phyloP scores from a whole-genome alignment of 805 yeast species.

The Henningerozyma blattae region DNA sequence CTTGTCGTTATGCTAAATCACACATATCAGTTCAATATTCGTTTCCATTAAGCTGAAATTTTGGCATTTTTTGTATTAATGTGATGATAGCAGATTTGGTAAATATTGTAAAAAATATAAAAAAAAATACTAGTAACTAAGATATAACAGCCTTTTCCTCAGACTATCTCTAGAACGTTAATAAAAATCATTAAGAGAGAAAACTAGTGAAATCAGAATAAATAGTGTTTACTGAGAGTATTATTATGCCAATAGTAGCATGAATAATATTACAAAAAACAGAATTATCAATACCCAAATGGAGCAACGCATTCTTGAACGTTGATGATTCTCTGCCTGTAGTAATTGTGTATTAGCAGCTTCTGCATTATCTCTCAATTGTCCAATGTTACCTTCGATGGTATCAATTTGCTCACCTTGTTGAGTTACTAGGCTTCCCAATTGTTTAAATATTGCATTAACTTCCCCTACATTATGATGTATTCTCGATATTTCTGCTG shows the following conservation, averaged over 20 bases:
- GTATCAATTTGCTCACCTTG: constrained; percentile 82
- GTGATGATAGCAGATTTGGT: no score
- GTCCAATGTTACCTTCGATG: constrained; percentile 66
- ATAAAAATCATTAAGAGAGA: no score
- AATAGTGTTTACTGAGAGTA: background rate
- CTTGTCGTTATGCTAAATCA: no score
- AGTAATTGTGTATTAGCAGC: constrained; percentile 58
- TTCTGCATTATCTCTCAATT: constrained; percentile 50
- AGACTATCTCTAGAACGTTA: no score
- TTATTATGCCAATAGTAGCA: constrained; percentile 37
- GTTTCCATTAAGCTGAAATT: no score
- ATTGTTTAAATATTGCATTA: constrained; percentile 71
- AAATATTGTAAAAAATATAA: no score
- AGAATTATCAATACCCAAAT: constrained; percentile 52
- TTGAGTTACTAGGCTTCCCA: constrained; percentile 65
- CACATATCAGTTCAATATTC: no score
- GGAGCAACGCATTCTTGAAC: constrained; percentile 58
- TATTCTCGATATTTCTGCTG: constrained; percentile 57
- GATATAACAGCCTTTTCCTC: no score
- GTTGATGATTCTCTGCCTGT: constrained; percentile 69
- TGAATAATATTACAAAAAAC: constrained; percentile 42
- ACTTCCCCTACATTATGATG: constrained; percentile 75
- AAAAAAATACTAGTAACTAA: no score
- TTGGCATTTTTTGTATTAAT: no score
- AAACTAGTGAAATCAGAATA: no score